phyloP scores from a whole-genome alignment of 1,284 basidiomycete genomes.

The Ganoderma boninense region DNA sequence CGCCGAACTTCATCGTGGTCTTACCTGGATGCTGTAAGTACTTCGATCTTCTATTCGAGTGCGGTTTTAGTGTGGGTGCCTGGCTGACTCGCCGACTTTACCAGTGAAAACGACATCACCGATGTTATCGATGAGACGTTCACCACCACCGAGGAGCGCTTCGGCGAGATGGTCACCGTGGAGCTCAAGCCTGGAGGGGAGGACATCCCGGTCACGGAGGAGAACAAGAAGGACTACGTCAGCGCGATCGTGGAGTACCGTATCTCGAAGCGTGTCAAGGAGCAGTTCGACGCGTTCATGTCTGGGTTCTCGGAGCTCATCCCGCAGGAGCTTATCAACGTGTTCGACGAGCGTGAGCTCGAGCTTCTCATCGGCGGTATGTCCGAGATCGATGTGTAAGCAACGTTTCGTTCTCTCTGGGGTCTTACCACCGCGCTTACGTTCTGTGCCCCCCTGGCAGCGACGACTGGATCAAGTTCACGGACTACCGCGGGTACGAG shows the following conservation, averaged over 20 bases:
- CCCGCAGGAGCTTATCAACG: conserved; percentile 93
- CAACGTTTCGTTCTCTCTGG: conserved; percentile 29
- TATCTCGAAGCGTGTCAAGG: conserved; percentile 91
- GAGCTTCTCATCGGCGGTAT: conserved; percentile 98
- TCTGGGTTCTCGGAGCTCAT: conserved; percentile 95
- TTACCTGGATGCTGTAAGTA: conserved; percentile 96
- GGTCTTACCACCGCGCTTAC: background rate
- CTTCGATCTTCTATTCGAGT: background rate
- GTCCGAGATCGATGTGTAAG: conserved; percentile 96
- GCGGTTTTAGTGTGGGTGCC: background rate
- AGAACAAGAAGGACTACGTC: conserved; percentile 99
- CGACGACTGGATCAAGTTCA: conserved; percentile 89
- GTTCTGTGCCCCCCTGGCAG: conserved; percentile 45
- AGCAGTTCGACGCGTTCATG: conserved; percentile 97
- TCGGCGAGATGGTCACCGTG: conserved; percentile 95
- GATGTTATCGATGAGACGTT: conserved; percentile 97
- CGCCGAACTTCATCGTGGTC: conserved; percentile 88
- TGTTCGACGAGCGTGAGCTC: conserved; percentile 98
- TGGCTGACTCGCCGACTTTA: background rate
- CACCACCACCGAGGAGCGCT: conserved; percentile 93
- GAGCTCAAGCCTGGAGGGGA: conserved; percentile 91
- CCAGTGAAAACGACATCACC: conserved; percentile 92
- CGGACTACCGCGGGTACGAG: conserved; percentile 86
- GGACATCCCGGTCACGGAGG: conserved; percentile 90
- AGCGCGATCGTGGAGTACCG: conserved; percentile 95